Conservation (phyloP, 2,329 filamentous ascomycete genomes). For the Passalora sequoiae region DNA sequence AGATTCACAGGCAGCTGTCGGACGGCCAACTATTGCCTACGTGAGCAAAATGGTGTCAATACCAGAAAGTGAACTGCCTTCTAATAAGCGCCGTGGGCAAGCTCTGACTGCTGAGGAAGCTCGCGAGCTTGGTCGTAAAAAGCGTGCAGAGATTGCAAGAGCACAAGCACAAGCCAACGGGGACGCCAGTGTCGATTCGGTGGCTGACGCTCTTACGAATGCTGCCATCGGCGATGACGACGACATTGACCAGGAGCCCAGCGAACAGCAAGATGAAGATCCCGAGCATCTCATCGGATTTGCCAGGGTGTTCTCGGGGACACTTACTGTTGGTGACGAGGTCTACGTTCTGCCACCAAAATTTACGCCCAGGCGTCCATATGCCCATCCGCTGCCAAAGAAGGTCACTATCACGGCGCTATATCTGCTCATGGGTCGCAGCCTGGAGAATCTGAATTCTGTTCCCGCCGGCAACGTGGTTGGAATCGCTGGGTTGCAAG, state of each 20-base stretch:
- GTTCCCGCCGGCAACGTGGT: conserved; percentile 95
- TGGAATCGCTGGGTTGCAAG: conserved; percentile 86
- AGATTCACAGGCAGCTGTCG: conserved; percentile 64
- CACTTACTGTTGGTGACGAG: conserved; percentile 78
- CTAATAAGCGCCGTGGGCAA: conserved; percentile 71
- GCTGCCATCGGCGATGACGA: conserved; percentile 54
- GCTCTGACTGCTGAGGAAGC: conserved; percentile 84
- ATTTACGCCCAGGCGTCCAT: conserved; percentile 75
- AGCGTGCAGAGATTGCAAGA: conserved; percentile 79
- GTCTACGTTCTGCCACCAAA: conserved; percentile 91
- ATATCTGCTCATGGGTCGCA: conserved; percentile 93
- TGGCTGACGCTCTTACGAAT: conserved; percentile 58
- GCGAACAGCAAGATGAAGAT: conserved; percentile 57
- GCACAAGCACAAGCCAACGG: conserved; percentile 59
- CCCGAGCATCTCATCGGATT: conserved; percentile 91
- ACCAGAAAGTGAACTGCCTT: conserved; percentile 82
- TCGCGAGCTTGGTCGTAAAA: conserved; percentile 76
- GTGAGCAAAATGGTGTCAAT: conserved; percentile 98
- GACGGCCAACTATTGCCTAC: conserved; percentile 82
- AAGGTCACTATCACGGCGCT: conserved; percentile 81
- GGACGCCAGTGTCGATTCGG: conserved; percentile 48
- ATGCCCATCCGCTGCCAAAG: conserved; percentile 66
- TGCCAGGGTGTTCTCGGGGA: conserved; percentile 87
- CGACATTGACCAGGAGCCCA: conserved; percentile 32
- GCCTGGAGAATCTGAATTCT: conserved; percentile 72